phyloP scores from a whole-genome alignment of 805 yeast species.

The Starmerella powellii region DNA sequence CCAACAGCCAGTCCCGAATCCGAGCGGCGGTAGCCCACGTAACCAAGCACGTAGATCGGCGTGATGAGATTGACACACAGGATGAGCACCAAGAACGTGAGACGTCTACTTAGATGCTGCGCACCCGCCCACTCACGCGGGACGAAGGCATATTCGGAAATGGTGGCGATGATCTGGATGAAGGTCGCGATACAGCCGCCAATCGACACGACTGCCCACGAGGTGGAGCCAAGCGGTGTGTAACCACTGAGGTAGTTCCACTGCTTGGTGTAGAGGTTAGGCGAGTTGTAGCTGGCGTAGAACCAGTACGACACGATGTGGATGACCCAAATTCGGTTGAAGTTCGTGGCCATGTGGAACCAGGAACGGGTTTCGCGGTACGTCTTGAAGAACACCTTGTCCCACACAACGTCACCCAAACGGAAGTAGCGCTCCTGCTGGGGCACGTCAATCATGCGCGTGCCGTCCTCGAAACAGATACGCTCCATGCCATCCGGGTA shows the following conservation, averaged over 20 bases:
- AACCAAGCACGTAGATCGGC: slow-evolving; percentile 70
- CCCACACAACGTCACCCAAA: slow-evolving; percentile 89
- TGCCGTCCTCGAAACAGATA: slow-evolving; percentile 81
- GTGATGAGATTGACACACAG: slow-evolving; percentile 71
- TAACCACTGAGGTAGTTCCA: slow-evolving; percentile 73
- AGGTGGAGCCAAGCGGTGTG: slow-evolving; percentile 77
- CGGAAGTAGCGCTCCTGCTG: slow-evolving; percentile 77
- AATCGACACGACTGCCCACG: slow-evolving; percentile 86
- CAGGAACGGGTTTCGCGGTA: slow-evolving; percentile 93
- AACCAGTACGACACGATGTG: slow-evolving; percentile 88
- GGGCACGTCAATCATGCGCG: slow-evolving; percentile 82
- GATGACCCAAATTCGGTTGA: slow-evolving; percentile 96
- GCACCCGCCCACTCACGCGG: slow-evolving; percentile 99
- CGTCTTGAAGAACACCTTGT: slow-evolving; percentile 84
- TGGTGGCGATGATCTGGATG: slow-evolving; percentile 75
- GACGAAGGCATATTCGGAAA: slow-evolving; percentile 89
- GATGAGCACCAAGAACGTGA: slow-evolving; percentile 57
- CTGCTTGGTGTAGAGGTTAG: slow-evolving; percentile 76
- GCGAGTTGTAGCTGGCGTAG: slow-evolving; percentile 87
- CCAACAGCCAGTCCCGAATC: slow-evolving; percentile 66
- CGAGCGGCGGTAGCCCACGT: slow-evolving; percentile 50
- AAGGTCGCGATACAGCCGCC: slow-evolving; percentile 81
- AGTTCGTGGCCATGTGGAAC: slow-evolving; percentile 90
- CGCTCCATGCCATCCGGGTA: slow-evolving; percentile 97
- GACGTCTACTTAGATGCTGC: slow-evolving; percentile 83